Conservation (phyloP, 176 grass and related monocot genomes). For the Oryza glumipatula region DNA sequence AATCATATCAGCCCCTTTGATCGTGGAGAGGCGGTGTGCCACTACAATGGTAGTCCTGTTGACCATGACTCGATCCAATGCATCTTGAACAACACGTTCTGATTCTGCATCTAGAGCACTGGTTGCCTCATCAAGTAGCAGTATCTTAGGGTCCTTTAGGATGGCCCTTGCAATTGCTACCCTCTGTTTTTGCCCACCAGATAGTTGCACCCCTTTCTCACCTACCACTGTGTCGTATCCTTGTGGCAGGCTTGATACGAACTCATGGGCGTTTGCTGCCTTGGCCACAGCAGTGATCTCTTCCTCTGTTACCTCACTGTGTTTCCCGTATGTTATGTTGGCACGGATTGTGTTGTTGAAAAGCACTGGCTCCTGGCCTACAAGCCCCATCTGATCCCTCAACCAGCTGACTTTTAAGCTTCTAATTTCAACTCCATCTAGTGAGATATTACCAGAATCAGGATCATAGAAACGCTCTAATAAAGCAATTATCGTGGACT, state of each 20-base stretch:
- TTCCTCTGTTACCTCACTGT: conserved; percentile 50
- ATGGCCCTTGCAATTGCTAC: conserved; percentile 67
- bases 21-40: conserved; percentile 64
- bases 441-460: conserved; percentile 59
- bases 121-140: conserved; percentile 66
- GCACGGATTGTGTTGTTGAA: conserved; percentile 70
- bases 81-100: conserved; percentile 58
- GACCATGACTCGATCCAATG: conserved; percentile 54
- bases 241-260: conserved; percentile 58
- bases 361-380: conserved; percentile 64
- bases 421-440: conserved; percentile 59
- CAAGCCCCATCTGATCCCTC: conserved; percentile 63
- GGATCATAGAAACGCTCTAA: conserved; percentile 73
- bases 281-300: conserved; percentile 52
- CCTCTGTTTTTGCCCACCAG: conserved; percentile 67
- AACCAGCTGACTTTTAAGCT: conserved; percentile 55
- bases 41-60: conserved; percentile 60
- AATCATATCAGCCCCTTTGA: conserved; percentile 68
- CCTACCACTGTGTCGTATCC: conserved; percentile 61
- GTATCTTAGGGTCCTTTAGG: conserved; percentile 66
- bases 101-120: conserved; percentile 66
- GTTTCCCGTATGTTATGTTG: conserved; percentile 61
- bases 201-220: conserved; percentile 61
- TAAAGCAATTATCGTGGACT: conserved; percentile 75
- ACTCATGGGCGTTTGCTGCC: conserved; percentile 63